Evolutionary conservation across 305 asterid species (phyloP).

Genomic region (Solanum hybrid): DNA sequence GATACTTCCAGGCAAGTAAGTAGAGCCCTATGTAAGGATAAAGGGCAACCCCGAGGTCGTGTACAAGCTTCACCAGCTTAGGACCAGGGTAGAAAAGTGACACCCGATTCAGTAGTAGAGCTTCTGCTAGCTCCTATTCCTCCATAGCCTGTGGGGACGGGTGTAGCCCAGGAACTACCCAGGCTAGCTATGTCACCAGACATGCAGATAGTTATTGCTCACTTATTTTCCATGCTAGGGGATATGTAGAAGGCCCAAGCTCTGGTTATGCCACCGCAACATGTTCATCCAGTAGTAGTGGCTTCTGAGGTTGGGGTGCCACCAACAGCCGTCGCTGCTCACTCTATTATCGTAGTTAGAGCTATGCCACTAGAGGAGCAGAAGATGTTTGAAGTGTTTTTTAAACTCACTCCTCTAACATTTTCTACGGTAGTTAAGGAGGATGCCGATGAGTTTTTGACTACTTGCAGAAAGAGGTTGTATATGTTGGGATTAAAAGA

Average conservation of each 20-base stretch:
- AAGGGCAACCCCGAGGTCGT: background rate
- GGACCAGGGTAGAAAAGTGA: background rate
- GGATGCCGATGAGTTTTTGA: background rate
- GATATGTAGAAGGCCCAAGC: background rate
- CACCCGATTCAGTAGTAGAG: background rate
- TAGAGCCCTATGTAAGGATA: background rate
- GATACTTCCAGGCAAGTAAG: background rate
- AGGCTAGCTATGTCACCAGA: background rate
- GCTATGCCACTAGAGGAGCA: background rate
- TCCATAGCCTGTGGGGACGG: background rate
- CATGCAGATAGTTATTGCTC: background rate
- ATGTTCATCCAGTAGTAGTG: background rate
- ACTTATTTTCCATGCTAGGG: background rate
- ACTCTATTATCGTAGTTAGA: no score
- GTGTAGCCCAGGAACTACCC: background rate
- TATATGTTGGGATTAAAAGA: background rate
- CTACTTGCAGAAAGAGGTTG: background rate
- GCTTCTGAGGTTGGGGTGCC: background rate
- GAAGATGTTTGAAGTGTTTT: background rate
- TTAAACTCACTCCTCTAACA: background rate
- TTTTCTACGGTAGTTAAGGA: background rate
- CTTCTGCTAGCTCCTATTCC: background rate
- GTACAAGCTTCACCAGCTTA: background rate
- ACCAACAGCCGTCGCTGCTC: background rate
- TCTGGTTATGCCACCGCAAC: background rate